Conservation (phyloP, 306 rosid genomes). For the Calophaca sinica region DNA sequence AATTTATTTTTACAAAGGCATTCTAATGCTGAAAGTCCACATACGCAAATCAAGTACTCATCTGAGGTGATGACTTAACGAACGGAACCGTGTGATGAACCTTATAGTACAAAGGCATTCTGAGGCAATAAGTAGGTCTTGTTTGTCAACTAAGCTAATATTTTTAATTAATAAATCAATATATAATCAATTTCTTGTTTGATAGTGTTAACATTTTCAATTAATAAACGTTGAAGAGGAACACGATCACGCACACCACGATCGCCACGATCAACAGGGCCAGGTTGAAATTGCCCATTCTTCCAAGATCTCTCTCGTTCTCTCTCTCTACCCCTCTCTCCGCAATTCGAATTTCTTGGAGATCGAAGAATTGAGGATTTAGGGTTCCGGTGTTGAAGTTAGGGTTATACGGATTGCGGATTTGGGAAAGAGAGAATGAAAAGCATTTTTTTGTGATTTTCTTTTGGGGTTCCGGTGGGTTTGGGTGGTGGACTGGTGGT, state of each 20-base stretch:
- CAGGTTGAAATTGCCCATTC: conserved; percentile 50
- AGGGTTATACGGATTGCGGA: conserved; percentile 44
- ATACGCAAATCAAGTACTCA: too few relatives aligned
- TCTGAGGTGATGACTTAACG: too few relatives aligned
- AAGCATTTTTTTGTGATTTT: not conserved
- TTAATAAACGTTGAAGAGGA: conserved; percentile 69
- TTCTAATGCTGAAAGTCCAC: too few relatives aligned
- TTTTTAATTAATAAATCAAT: too few relatives aligned
- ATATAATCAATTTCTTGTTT: too few relatives aligned
- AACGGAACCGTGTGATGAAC: too few relatives aligned
- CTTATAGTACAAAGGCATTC: too few relatives aligned
- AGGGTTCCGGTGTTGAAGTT: conserved; percentile 36
- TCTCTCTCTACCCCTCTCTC: too few relatives aligned
- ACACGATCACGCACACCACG: conserved; percentile 75
- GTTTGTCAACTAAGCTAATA: too few relatives aligned
- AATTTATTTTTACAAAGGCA: too few relatives aligned
- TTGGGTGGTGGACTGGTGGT: not conserved
- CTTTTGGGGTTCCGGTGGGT: conserved; percentile 32
- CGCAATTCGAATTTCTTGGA: conserved; percentile 34
- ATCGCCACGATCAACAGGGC: conserved; percentile 68
- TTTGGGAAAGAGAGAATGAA: conserved; percentile 16
- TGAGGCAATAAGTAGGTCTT: too few relatives aligned
- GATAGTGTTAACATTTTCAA: too few relatives aligned
- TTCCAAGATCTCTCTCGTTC: not conserved
- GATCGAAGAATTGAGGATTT: conserved; percentile 35